Evolutionary conservation across 345 rosid species (phyloP).

Genomic region (Citrus cavaleriei): DNA sequence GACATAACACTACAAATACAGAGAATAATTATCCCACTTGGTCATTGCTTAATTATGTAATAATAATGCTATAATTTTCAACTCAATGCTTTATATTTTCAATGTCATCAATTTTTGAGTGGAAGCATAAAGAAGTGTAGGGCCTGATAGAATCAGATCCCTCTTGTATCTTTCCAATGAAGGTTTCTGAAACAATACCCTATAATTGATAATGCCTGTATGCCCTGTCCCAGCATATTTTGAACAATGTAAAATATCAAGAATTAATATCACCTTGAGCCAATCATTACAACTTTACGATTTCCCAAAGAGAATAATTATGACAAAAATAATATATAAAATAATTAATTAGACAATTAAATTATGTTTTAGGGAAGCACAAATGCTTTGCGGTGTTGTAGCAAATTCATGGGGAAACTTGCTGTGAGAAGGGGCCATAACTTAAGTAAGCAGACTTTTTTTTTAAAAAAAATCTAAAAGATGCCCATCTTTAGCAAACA

Average conservation of each 20-base stretch:
- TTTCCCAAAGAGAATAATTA: background rate
- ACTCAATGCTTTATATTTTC: background rate
- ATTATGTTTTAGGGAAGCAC: constrained; percentile 8
- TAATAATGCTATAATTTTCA: background rate
- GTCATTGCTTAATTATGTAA: too few relatives aligned
- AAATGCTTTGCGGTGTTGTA: background rate
- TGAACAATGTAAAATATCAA: background rate
- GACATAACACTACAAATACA: too few relatives aligned
- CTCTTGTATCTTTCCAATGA: background rate
- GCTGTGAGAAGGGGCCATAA: background rate
- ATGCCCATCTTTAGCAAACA: background rate
- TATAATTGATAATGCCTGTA: background rate
- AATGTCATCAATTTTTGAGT: background rate
- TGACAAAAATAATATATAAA: background rate
- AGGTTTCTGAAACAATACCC: background rate
- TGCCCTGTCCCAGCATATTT: background rate
- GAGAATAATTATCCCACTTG: too few relatives aligned
- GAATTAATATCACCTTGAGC: background rate
- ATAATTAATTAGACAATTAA: too few relatives aligned
- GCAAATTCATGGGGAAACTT: constrained; percentile 8
- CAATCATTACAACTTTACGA: background rate
- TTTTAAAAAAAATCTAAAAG: background rate
- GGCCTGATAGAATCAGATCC: constrained; percentile 5
- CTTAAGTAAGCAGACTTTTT: background rate
- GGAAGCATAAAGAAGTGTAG: background rate